phyloP scores from a whole-genome alignment of 305 asterid species.

The Fraxinus greggii region DNA sequence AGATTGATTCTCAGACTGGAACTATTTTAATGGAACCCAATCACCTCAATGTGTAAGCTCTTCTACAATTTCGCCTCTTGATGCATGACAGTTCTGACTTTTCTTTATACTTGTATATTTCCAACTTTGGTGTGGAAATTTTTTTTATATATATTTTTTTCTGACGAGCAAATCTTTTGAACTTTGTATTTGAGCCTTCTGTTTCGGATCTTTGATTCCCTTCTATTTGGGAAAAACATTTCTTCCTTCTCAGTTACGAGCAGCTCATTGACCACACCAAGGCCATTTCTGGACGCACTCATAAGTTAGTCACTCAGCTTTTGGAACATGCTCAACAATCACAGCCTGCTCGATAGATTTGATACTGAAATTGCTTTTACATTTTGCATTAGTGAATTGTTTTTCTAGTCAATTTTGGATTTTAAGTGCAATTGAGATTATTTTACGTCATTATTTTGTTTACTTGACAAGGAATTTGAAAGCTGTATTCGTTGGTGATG shows the following conservation, averaged over 20 bases:
- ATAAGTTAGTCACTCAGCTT: conserved; percentile 72
- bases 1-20: conserved; percentile 73
- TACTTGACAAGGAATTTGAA: not conserved
- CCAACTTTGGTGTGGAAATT: not conserved
- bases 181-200: not conserved
- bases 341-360: conserved; percentile 59
- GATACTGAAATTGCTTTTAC: not conserved
- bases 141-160: no score
- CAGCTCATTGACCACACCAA: conserved; percentile 85
- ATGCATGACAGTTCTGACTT: not conserved
- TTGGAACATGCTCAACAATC: conserved; percentile 80
- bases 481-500: not conserved
- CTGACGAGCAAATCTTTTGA: not conserved
- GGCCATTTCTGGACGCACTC: conserved; percentile 79
- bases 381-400: conserved; percentile 1
- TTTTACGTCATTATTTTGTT: not conserved
- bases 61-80: not conserved
- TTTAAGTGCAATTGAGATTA: not conserved
- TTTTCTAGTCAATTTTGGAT: not conserved
- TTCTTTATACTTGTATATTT: not conserved
- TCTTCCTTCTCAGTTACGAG: conserved; percentile 62
- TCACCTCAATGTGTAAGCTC: conserved; percentile 82
- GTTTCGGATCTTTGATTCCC: not conserved
- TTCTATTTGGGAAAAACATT: conserved; percentile 25
- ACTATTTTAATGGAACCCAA: conserved; percentile 84